These are phyloP conservation scores for Saccharomycopsis oosterbeekiorum DNA, from an alignment of 805 yeast genomes.

Conservation along the genomic window DNA sequence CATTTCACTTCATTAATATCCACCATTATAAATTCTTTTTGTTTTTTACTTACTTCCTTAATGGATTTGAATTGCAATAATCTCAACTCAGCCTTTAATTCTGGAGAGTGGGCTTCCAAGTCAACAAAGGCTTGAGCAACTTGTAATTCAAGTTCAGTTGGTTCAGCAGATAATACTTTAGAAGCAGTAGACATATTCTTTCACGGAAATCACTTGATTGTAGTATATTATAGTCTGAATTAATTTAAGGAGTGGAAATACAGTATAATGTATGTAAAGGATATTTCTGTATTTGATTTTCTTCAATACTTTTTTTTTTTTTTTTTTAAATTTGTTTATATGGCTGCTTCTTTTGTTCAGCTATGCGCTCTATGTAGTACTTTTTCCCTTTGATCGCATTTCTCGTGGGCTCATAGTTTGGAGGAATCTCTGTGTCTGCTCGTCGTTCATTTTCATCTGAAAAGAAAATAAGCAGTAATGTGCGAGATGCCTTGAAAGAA, in stretches of 20 bases:
- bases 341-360: not conserved
- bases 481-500: too few relatives aligned
- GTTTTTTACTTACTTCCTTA: conserved; percentile 57
- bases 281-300: not conserved
- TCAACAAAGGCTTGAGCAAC: conserved; percentile 98
- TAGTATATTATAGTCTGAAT: not conserved
- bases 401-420: not conserved
- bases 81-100: conserved; percentile 96
- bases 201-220: conserved; percentile 4
- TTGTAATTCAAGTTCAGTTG: conserved; percentile 98
- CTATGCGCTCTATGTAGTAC: too few relatives aligned
- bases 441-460: not conserved
- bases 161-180: conserved; percentile 90
- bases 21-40: not conserved
- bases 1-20: not conserved
- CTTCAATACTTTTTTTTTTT: not conserved
- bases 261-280: not conserved
- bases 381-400: not conserved
- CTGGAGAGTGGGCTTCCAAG: conserved; percentile 88
- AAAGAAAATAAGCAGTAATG: not conserved
- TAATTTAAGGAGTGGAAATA: too few relatives aligned
- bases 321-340: not conserved
- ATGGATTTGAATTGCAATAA: conserved; percentile 97
- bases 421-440: not conserved
- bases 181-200: conserved; percentile 86